Evolutionary conservation across 345 rosid genomes (phyloP), one percentile per base, ranked within the genome.

Genomic region (Citrus mangshanensis): DNA sequence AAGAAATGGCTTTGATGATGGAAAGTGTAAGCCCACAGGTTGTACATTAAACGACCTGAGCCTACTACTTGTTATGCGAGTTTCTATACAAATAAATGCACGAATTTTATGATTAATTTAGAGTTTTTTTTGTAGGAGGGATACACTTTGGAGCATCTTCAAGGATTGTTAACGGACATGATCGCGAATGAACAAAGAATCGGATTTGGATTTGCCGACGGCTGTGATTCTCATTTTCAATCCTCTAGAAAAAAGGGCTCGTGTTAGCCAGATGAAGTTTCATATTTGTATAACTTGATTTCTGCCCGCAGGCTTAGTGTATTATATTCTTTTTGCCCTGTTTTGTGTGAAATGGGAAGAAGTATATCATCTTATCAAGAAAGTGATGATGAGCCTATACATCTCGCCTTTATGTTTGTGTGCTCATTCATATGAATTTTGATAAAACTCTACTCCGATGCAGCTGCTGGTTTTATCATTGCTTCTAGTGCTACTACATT

Each of bases 1-100:
- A 86, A 78, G 89, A 86, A 73, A 73, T 86, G 89, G 58, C 73
- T 51, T 24, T 65, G 64, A 84, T 82, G 82, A 84, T 82, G 85
- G 78, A 74, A 56, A 78, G 68, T 30, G 85, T 34, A 60, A 80
- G 56, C 5, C 54, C 81, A 21, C 32, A 81, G 82, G 84, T 81
- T 59, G 51, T 46, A 0, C 51, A 3, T 46, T 13, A 3, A 46
- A 46, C 51, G 51, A 46, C 51, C 10, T 46, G 18, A 46, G 51
- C 4, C 51, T 46, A 13, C 16, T 46, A 46, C 16, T 46, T 46
- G 14, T 12, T 12, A 3, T 46, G 4, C 1, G 0, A 46, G 51
- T 46, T 46, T 46, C 16, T 3, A 46, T 46, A 3, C 18, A 46
- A 5, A 5, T 27, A 62, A 61, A 12, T 1, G 16, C 35, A 13